Evolutionary conservation across 2,329 filamentous ascomycete species (phyloP).

Genomic region (Fusarium albosuccineum): DNA sequence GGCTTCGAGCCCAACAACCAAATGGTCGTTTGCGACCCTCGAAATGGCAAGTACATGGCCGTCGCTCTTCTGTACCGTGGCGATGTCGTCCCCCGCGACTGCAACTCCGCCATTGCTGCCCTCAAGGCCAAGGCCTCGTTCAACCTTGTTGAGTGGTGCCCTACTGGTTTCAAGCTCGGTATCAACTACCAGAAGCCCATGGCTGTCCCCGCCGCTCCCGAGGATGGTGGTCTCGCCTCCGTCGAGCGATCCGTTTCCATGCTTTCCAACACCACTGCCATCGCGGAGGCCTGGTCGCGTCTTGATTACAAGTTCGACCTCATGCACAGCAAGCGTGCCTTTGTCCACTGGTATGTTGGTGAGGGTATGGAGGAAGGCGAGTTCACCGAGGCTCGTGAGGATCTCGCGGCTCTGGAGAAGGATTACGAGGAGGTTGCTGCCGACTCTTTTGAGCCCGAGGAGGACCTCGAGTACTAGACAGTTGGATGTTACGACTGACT

Average conservation of each 20-base stretch:
- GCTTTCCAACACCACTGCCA: constrained; percentile 82
- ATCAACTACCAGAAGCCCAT: constrained; percentile 80
- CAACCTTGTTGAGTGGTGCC: constrained; percentile 82
- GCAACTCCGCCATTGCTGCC: constrained; percentile 73
- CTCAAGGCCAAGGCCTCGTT: constrained; percentile 80
- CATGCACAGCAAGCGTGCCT: constrained; percentile 83
- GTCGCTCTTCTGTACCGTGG: constrained; percentile 79
- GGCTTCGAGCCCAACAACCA: constrained; percentile 84
- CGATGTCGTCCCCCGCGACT: constrained; percentile 78
- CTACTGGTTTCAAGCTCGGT: constrained; percentile 80
- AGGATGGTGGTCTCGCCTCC: constrained; percentile 70
- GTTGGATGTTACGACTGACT: constrained; percentile 20
- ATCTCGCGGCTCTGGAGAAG: constrained; percentile 86
- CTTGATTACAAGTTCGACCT: constrained; percentile 82
- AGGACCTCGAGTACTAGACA: constrained; percentile 82
- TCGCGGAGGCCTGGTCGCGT: constrained; percentile 79
- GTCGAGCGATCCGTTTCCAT: constrained; percentile 76
- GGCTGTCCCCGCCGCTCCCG: constrained; percentile 65
- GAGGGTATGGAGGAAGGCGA: constrained; percentile 95
- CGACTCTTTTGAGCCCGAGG: constrained; percentile 76
- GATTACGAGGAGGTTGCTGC: constrained; percentile 88
- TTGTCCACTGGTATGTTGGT: constrained; percentile 85
- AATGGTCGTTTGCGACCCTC: constrained; percentile 81
- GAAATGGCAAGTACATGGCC: constrained; percentile 83
- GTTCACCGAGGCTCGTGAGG: constrained; percentile 88